These are phyloP conservation scores for Penicillium psychrosexuale DNA, from an alignment of 2,329 filamentous ascomycete genomes.

Conservation along the genomic window DNA sequence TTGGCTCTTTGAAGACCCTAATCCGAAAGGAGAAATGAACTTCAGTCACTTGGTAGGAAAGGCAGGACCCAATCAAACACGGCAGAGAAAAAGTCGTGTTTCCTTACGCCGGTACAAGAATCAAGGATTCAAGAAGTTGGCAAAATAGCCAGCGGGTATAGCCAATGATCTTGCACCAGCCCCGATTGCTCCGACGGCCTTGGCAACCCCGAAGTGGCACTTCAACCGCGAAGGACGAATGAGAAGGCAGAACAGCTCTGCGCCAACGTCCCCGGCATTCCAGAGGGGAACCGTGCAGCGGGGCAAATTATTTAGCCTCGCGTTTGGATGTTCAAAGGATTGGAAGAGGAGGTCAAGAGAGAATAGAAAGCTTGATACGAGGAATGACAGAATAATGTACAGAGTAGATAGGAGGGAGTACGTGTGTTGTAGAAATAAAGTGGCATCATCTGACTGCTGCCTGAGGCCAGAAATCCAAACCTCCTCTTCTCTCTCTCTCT, in stretches of 20 bases:
- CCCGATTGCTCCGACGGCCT: background rate
- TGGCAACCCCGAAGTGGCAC: constrained; percentile 2
- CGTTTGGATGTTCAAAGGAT: background rate
- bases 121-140: background rate
- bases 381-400: background rate
- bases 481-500: background rate
- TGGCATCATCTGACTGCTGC: constrained; percentile 7
- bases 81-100: background rate
- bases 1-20: background rate
- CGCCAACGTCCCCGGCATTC: background rate
- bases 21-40: background rate
- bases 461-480: background rate
- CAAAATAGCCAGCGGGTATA: background rate
- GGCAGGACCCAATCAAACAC: background rate
- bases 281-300: constrained; percentile 4
- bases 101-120: background rate
- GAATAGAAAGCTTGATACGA: background rate
- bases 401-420: background rate
- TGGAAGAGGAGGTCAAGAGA: background rate
- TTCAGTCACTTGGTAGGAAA: background rate
- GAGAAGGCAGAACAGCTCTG: background rate
- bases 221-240: background rate
- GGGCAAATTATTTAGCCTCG: background rate
- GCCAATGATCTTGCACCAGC: background rate
- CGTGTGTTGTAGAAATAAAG: background rate